A percentile compares a stretch with the other conserved stretches of the same genome.
These are phyloP conservation scores for Apiospora arundinis DNA, from an alignment of 2,329 filamentous ascomycete genomes.

Conservation along the genomic window DNA sequence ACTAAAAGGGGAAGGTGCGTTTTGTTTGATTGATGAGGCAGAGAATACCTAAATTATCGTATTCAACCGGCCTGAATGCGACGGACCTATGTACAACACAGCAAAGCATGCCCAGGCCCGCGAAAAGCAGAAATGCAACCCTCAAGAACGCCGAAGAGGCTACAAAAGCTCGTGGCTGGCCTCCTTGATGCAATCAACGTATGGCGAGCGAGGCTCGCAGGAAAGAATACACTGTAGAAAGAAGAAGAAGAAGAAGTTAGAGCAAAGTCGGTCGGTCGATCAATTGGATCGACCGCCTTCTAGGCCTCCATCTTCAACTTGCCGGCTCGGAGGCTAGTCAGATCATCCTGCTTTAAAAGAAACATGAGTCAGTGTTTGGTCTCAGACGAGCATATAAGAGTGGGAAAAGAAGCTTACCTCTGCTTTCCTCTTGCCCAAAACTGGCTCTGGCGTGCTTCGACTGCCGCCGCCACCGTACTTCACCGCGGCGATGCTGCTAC, in stretches of 20 bases:
- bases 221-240: neutral
- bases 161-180: neutral
- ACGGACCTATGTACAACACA: constrained; percentile 7
- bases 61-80: neutral
- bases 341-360: constrained; percentile 32
- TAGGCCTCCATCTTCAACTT: constrained; percentile 24
- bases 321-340: constrained; percentile 25
- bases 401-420: constrained; percentile 55
- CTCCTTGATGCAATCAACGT: constrained; percentile 1
- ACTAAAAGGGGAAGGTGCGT: neutral
- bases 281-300: neutral
- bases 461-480: constrained; percentile 34
- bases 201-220: neutral
- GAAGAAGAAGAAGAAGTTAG: neutral
- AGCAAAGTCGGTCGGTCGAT: neutral
- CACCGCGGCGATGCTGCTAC: constrained; percentile 29
- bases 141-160: constrained; percentile 3
- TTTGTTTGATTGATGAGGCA: neutral
- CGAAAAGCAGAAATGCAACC: constrained; percentile 2
- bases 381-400: constrained; percentile 20
- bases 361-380: neutral
- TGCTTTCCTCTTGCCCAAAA: constrained; percentile 77
- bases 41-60: neutral
- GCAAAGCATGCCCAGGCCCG: neutral
- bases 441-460: constrained; percentile 65